These are phyloP conservation scores for Bipolaris victoriae DNA, from an alignment of 2,329 filamentous ascomycete genomes.

Conservation along the genomic window DNA sequence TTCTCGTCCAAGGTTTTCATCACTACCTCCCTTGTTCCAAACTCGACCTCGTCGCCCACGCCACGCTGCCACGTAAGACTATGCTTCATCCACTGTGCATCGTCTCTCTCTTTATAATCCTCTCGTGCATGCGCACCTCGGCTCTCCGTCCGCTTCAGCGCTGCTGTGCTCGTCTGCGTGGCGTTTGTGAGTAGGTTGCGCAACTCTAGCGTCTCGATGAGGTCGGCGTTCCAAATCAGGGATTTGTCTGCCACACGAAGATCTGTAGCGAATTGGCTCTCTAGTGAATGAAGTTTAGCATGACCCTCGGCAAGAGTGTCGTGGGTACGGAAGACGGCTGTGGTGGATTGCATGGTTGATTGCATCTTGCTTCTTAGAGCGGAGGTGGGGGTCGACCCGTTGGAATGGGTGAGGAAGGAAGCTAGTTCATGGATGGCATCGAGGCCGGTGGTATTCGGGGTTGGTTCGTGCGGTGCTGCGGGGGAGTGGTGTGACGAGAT, in stretches of 20 bases:
- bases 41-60: constrained; percentile 49
- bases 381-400: constrained; percentile 48
- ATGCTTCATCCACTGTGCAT: constrained; percentile 56
- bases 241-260: constrained; percentile 51
- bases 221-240: constrained; percentile 58
- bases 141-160: constrained; percentile 53
- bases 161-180: constrained; percentile 54
- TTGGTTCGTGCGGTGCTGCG: constrained; percentile 44
- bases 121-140: constrained; percentile 57
- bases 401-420: constrained; percentile 41
- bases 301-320: constrained; percentile 47
- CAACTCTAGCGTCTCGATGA: constrained; percentile 57
- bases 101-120: constrained; percentile 53
- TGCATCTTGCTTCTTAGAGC: constrained; percentile 53
- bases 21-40: constrained; percentile 52
- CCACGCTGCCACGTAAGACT: constrained; percentile 55
- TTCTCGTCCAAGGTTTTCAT: constrained; percentile 54
- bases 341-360: constrained; percentile 55
- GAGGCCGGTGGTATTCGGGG: constrained; percentile 45
- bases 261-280: constrained; percentile 44
- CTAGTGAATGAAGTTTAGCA: constrained; percentile 41
- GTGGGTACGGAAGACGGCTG: constrained; percentile 55
- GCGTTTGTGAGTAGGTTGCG: constrained; percentile 57
- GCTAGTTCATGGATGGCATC: constrained; percentile 46
- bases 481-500: constrained; percentile 51